A percentile compares a stretch with the other conserved stretches of the same genome.
Evolutionary conservation across 164 flowering plant genomes (phyloP).

Genomic region (Stephania japonica): DNA sequence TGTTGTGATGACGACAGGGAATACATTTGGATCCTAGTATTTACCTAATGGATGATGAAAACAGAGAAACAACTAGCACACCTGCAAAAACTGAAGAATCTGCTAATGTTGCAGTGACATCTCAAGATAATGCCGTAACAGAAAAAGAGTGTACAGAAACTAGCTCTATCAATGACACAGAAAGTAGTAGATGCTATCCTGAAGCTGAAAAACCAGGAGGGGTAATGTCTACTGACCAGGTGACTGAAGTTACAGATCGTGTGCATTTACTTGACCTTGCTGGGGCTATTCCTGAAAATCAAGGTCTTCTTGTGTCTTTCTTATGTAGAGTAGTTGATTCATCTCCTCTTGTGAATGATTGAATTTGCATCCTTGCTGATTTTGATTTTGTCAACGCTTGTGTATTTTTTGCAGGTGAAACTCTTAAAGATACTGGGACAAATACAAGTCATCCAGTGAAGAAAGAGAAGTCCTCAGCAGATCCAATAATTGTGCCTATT

Average conservation of each 20-base stretch:
- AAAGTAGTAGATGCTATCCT: constrained; percentile 11
- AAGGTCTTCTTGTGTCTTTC: constrained; percentile 35
- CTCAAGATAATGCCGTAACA: constrained; percentile 22
- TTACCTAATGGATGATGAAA: constrained; percentile 88
- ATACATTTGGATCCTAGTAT: constrained; percentile 97
- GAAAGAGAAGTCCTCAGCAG: constrained; percentile 57
- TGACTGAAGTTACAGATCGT: constrained; percentile 32
- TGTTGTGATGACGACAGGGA: constrained; percentile 48
- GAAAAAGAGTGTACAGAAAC: constrained; percentile 21
- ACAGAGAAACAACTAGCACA: constrained; percentile 30
- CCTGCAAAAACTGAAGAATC: constrained; percentile 31
- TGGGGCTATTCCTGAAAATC: constrained; percentile 28
- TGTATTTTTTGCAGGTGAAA: constrained; percentile 36
- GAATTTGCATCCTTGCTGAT: not conserved
- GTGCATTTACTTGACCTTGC: constrained; percentile 33
- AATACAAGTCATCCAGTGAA: constrained; percentile 24
- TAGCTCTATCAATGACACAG: constrained; percentile 19
- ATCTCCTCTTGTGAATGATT: constrained; percentile 6
- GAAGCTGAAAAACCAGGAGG: constrained; percentile 16
- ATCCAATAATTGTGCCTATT: constrained; percentile 79
- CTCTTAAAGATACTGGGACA: constrained; percentile 26
- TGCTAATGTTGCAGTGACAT: constrained; percentile 18
- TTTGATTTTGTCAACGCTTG: constrained; percentile 6
- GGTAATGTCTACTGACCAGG: constrained; percentile 25
- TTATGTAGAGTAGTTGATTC: not conserved